phyloP scores from a whole-genome alignment of 2,329 filamentous ascomycete genomes.

The Paraphoma chrysanthemicola region DNA sequence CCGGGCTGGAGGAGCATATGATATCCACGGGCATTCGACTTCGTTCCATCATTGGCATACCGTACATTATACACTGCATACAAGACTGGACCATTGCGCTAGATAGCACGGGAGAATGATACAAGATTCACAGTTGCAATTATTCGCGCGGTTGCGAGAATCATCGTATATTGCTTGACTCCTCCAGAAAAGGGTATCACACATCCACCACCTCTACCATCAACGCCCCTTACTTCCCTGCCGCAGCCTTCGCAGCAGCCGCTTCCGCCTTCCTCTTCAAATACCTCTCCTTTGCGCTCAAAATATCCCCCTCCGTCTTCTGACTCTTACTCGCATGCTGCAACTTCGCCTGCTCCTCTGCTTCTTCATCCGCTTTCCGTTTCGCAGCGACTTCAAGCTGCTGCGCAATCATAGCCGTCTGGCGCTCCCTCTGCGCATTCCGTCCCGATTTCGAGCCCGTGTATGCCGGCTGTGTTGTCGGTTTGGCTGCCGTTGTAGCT shows the following conservation, averaged over 20 bases:
- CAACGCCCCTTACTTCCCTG: constrained; percentile 11
- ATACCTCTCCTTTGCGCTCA: constrained; percentile 80
- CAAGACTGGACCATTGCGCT: background rate
- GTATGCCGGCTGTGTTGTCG: constrained; percentile 8
- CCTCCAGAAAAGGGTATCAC: constrained; percentile 5
- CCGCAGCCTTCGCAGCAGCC: constrained; percentile 72
- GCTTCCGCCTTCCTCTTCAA: constrained; percentile 77
- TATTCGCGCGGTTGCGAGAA: background rate
- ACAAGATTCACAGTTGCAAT: background rate
- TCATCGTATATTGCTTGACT: too few species aligned
- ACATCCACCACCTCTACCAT: background rate
- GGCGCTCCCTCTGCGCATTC: constrained; percentile 74
- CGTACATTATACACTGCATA: too few species aligned
- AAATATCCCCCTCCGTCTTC: constrained; percentile 79
- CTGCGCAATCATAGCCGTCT: constrained; percentile 79
- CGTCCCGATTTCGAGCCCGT: constrained; percentile 52
- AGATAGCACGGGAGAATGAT: background rate
- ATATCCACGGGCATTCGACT: background rate
- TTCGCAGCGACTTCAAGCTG: constrained; percentile 78
- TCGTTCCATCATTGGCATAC: background rate
- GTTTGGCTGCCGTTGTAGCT: constrained; percentile 16
- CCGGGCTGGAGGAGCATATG: background rate
- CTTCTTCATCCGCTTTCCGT: constrained; percentile 71
- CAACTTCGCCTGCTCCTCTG: constrained; percentile 68
- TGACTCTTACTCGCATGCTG: constrained; percentile 75